Evolutionary conservation across 305 asterid genomes (phyloP).

Genomic region (Withania somnifera): DNA sequence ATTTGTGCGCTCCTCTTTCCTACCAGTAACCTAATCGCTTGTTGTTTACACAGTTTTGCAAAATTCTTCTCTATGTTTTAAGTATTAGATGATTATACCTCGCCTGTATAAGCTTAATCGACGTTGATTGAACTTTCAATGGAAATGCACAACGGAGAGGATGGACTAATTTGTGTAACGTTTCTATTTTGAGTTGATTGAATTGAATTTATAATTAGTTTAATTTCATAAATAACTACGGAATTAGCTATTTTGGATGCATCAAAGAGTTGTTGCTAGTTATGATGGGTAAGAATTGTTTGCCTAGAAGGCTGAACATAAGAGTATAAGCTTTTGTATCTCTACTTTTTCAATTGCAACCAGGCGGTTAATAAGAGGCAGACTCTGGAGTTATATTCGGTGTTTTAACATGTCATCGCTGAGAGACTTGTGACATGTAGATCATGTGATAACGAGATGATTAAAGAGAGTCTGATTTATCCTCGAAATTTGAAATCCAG

Average conservation of each 20-base stretch:
- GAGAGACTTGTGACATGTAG: neutral
- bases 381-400: neutral
- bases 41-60: neutral
- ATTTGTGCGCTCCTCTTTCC: neutral
- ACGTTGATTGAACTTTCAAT: neutral
- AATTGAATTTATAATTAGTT: neutral
- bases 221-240: neutral
- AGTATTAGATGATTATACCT: neutral
- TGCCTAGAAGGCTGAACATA: neutral
- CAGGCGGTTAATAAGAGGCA: neutral
- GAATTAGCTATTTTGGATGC: neutral
- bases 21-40: neutral
- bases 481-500: neutral
- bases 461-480: neutral
- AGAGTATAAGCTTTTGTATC: neutral
- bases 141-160: neutral
- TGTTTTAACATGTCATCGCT: neutral
- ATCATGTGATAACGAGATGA: neutral
- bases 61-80: neutral
- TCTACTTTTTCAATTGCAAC: neutral
- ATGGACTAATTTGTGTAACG: neutral
- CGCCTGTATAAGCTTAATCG: neutral
- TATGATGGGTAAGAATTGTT: neutral
- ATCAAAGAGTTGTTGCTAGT: neutral
- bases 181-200: neutral